Conservation (phyloP, 2,329 filamentous ascomycete species). For the Rachicladosporium sp. region DNA sequence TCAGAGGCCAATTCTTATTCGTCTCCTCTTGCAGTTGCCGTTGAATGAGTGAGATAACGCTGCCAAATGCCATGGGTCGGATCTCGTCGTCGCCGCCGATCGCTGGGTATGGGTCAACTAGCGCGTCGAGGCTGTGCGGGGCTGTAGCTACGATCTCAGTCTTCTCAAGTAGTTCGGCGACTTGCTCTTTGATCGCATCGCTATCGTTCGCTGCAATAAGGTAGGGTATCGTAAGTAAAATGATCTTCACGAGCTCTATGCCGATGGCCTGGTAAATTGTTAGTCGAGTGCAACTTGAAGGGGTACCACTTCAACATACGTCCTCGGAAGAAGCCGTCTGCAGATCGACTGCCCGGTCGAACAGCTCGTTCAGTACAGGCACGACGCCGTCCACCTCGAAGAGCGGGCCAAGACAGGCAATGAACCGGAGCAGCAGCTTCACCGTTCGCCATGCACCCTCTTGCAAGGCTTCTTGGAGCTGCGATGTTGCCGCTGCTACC, state of each 20-base stretch:
- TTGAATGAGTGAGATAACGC: constrained; percentile 70
- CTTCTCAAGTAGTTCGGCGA: constrained; percentile 72
- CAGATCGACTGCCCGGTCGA: constrained; percentile 77
- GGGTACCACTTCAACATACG: constrained; percentile 40
- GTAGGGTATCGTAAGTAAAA: constrained; percentile 88
- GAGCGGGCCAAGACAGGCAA: constrained; percentile 72
- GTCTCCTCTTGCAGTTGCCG: constrained; percentile 73
- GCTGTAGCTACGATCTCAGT: constrained; percentile 90
- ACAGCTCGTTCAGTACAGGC: constrained; percentile 75
- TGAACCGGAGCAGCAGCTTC: constrained; percentile 78
- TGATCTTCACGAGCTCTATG: constrained; percentile 88
- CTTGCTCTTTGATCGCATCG: constrained; percentile 57
- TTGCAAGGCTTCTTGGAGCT: constrained; percentile 55
- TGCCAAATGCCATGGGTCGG: constrained; percentile 52
- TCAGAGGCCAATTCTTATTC: constrained; percentile 59
- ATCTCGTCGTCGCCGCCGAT: constrained; percentile 40
- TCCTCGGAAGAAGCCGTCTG: constrained; percentile 90
- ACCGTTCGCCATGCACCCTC: constrained; percentile 77
- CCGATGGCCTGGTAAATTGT: constrained; percentile 40
- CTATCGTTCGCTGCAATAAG: constrained; percentile 59
- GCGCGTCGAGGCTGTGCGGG: constrained; percentile 67
- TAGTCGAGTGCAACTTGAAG: constrained; percentile 4
- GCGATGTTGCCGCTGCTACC: constrained; percentile 48
- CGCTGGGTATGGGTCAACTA: constrained; percentile 70
- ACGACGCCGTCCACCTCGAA: constrained; percentile 79